Percentiles rank a stretch among this genome's conserved stretches.
Evolutionary conservation across 1,284 basidiomycete species (phyloP).

Genomic region (Papiliotrema nemorosa): DNA sequence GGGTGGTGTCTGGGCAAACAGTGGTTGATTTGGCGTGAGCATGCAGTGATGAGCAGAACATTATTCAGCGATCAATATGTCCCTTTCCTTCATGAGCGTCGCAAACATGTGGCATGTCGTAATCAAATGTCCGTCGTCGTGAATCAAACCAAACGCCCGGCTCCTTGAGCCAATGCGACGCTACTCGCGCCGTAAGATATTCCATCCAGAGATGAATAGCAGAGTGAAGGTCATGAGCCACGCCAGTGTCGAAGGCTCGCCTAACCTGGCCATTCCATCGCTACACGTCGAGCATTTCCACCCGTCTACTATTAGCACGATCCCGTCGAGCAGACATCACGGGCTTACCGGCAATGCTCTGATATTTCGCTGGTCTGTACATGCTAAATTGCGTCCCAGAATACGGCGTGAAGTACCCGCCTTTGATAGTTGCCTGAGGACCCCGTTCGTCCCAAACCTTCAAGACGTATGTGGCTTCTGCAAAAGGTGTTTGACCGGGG

Average conservation of each 20-base stretch:
- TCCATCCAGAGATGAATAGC: slow-evolving; percentile 59
- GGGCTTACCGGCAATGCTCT: slow-evolving; percentile 63
- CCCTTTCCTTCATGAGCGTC: no score
- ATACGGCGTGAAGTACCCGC: slow-evolving; percentile 70
- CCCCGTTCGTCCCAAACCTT: slow-evolving; percentile 77
- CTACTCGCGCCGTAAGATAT: not conserved
- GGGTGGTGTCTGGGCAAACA: no score
- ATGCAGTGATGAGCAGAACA: no score
- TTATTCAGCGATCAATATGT: no score
- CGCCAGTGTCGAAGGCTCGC: slow-evolving; percentile 63
- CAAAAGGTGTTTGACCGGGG: slow-evolving; percentile 64
- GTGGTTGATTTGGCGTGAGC: no score
- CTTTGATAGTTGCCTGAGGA: slow-evolving; percentile 56
- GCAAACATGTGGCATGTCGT: no score
- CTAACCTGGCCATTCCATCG: slow-evolving; percentile 45
- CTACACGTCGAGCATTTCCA: slow-evolving; percentile 74
- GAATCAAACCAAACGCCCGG: no score
- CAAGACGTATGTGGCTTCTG: slow-evolving; percentile 69
- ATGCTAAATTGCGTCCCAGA: slow-evolving; percentile 71
- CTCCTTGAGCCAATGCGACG: not conserved
- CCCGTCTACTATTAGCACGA: slow-evolving; percentile 48
- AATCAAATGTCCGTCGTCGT: no score
- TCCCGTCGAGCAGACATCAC: not conserved
- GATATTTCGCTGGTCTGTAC: slow-evolving; percentile 76
- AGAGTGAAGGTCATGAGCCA: slow-evolving; percentile 22